Evolutionary conservation across 2,329 filamentous ascomycete genomes (phyloP), one percentile per base, ranked within the genome.

Genomic region (Verticillium longisporum): DNA sequence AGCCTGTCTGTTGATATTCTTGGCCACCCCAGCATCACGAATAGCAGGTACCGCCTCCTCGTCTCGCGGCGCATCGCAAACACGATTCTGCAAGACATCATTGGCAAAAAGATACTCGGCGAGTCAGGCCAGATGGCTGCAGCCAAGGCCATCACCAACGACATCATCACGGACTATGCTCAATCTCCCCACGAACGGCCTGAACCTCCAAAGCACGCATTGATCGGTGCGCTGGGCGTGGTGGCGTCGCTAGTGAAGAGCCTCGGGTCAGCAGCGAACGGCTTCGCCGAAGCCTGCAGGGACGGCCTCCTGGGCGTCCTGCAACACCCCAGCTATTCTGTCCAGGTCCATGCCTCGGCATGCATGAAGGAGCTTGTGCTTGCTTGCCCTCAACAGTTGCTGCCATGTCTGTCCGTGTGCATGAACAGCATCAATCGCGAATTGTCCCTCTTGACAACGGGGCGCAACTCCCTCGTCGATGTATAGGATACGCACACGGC

Each of bases 401-500:
- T 98, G 5, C 91, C 92, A 2, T 95, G 92, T 65, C 86, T 98
- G 18, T 96, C 94, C 0, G 91, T 98, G 55, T 98, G 93, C 74
- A 93, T 98, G 89, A 97, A 97, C 73, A 97, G 92, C 71, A 83
- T 99, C 63, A 91, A 87, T 63, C 84, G 95, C 64, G 95, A 99
- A 70, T 82, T 99, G 33, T 88, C 88, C 33, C 83, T 95, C 54
- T 82, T 98, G 6, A 85, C 83, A 14, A 86, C 87, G 0, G 89
- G 87, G 6, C 84, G 92, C 59, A 90, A 92, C 69, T 92, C 91
- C 88, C 91, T 18, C 84, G 92, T 61, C 85, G 90, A 68, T 98
- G 94, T 72, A 83, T 96, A 36, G 95, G 94, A 2, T 95, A 96
- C 71, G 92, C 95, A 0, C 92, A 97, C 75, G 94, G 92, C 6